Percentiles rank a stretch among this genome's conserved stretches.
Evolutionary conservation across 2,329 filamentous ascomycete genomes (phyloP).

Genomic region (Ceratocystis variospora): DNA sequence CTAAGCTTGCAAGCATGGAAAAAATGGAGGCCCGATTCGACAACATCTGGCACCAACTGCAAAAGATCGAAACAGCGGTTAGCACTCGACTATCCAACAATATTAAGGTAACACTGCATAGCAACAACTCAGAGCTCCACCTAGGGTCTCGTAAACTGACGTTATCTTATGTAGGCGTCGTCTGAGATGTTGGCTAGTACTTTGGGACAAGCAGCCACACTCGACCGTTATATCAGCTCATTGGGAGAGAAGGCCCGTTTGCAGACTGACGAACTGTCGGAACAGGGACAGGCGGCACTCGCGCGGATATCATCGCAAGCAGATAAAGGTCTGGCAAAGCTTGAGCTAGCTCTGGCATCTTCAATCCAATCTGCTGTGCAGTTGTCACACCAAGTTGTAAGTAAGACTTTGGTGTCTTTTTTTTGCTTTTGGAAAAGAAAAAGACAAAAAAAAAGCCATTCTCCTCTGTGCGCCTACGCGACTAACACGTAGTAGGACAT

Average conservation of each 20-base stretch:
- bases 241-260: not conserved
- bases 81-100: constrained; percentile 4
- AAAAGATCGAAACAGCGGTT: constrained; percentile 9
- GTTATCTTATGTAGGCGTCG: constrained; percentile 5
- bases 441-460: not conserved
- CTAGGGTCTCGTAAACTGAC: not conserved
- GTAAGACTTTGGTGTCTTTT: not conserved
- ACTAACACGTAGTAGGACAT: not conserved
- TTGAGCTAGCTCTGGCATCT: constrained; percentile 4
- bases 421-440: too few species aligned
- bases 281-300: constrained; percentile 2
- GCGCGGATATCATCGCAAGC: constrained; percentile 10
- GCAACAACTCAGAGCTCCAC: not conserved
- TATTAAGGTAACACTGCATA: constrained; percentile 14
- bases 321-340: not conserved
- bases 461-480: not conserved
- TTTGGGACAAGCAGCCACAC: constrained; percentile 6
- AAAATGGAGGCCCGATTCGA: constrained; percentile 5
- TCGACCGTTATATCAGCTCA: constrained; percentile 15
- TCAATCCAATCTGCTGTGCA: constrained; percentile 11
- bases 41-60: constrained; percentile 4
- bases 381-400: constrained; percentile 11
- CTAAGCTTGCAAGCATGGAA: constrained; percentile 12
- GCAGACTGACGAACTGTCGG: constrained; percentile 2
- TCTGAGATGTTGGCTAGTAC: constrained; percentile 3